Percentiles rank a stretch among this genome's conserved stretches.
These are phyloP conservation scores for Pleodorina starrii DNA, from an alignment of 139 green algal species.

Conservation along the genomic window DNA sequence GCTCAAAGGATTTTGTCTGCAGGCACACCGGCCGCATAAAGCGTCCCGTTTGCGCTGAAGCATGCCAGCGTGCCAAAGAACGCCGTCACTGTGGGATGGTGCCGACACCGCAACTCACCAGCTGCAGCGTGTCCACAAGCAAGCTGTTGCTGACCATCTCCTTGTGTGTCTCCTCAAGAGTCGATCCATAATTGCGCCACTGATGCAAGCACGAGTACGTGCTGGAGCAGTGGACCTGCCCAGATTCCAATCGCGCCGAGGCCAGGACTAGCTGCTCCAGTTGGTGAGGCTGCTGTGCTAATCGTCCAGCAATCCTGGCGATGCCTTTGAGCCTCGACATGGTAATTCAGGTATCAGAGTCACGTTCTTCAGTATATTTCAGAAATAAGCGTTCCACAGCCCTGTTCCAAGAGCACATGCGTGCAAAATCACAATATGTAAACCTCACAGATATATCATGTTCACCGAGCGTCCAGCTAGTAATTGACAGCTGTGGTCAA, in stretches of 20 bases:
- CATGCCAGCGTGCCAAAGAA: background rate
- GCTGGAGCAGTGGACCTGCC: background rate
- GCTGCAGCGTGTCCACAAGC: constrained; percentile 51
- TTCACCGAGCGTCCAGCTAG: too few relatives aligned
- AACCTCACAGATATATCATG: background rate
- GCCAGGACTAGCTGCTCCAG: background rate
- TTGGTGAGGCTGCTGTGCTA: background rate
- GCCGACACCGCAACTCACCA: constrained; percentile 40
- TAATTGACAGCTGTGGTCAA: too few relatives aligned
- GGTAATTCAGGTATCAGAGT: too few relatives aligned
- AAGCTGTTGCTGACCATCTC: constrained; percentile 26
- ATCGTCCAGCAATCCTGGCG: background rate
- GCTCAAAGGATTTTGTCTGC: constrained; percentile 57
- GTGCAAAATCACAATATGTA: background rate
- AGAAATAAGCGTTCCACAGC: too few relatives aligned
- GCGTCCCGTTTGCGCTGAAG: background rate
- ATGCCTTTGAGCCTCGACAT: background rate
- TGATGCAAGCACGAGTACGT: background rate
- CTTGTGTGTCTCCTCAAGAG: constrained; percentile 10
- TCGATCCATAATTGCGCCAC: background rate
- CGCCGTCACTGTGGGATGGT: too few relatives aligned
- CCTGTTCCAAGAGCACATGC: too few relatives aligned
- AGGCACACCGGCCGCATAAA: background rate
- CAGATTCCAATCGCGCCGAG: background rate
- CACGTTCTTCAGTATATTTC: too few relatives aligned